A percentile compares a stretch with the other conserved stretches of the same genome.
phyloP scores from a whole-genome alignment of 2,329 filamentous ascomycete species.

The Zymoseptoria crescenta region DNA sequence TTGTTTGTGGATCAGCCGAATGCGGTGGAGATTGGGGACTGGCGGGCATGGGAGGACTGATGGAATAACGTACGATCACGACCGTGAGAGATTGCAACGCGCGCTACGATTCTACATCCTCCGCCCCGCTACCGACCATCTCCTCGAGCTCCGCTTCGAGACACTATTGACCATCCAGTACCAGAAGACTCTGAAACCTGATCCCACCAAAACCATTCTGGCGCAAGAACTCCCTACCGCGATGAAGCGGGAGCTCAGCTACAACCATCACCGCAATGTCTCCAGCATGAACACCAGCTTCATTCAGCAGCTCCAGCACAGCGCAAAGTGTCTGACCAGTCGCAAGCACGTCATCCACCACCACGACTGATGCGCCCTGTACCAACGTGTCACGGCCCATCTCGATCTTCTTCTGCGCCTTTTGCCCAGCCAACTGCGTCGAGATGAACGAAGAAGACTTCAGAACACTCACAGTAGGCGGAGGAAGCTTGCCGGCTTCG shows the following conservation, averaged over 20 bases:
- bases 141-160: background rate
- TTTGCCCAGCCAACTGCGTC: conserved; percentile 25
- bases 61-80: background rate
- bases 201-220: conserved; percentile 44
- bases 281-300: conserved; percentile 37
- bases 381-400: conserved; percentile 41
- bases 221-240: conserved; percentile 43
- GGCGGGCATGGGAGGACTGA: conserved; percentile 38
- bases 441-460: conserved; percentile 50
- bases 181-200: conserved; percentile 46
- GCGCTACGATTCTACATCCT: background rate
- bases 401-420: conserved; percentile 39
- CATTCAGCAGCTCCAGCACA: conserved; percentile 41
- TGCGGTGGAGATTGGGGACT: conserved; percentile 38
- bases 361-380: conserved; percentile 39
- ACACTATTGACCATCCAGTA: conserved; percentile 35
- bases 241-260: conserved; percentile 51
- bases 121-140: background rate
- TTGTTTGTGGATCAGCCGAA: conserved; percentile 40
- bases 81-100: background rate
- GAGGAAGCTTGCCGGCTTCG: conserved; percentile 51
- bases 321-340: conserved; percentile 49
- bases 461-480: conserved; percentile 43
- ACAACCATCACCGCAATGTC: conserved; percentile 46
- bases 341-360: conserved; percentile 54